phyloP scores from a whole-genome alignment of 2,329 filamentous ascomycete genomes.

The Sclerotinia borealis region DNA sequence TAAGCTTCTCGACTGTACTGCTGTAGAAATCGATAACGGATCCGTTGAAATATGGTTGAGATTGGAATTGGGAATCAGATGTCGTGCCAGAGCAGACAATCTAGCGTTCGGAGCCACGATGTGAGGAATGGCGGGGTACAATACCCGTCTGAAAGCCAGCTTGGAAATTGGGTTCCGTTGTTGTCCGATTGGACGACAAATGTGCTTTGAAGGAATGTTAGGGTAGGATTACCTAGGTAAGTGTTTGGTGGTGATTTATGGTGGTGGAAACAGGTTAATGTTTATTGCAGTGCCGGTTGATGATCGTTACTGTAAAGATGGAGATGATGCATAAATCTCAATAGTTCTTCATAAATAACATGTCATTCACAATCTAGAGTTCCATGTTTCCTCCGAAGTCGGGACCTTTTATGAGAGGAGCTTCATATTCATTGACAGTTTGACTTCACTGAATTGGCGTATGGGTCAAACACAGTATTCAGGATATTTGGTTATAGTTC shows the following conservation, averaged over 20 bases:
- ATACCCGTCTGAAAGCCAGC: conserved; percentile 8
- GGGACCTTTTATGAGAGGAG: background rate
- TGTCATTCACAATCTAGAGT: background rate
- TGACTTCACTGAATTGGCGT: background rate
- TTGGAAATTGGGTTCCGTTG: background rate
- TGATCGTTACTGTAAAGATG: background rate
- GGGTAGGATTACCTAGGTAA: background rate
- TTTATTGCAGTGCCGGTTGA: background rate
- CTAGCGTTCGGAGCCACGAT: conserved; percentile 20
- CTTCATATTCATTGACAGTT: background rate
- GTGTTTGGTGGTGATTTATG: background rate
- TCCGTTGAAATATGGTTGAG: background rate
- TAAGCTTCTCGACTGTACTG: conserved; percentile 10
- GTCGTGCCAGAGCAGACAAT: conserved; percentile 34
- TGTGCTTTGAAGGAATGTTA: background rate
- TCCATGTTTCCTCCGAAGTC: background rate
- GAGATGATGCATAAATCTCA: background rate
- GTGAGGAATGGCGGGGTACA: conserved; percentile 18
- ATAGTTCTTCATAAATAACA: background rate
- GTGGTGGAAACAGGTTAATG: too few relatives aligned
- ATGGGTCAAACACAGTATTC: background rate
- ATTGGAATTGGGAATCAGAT: conserved; percentile 22
- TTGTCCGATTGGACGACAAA: conserved; percentile 9
- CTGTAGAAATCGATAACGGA: background rate
- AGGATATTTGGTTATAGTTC: too few relatives aligned